Evolutionary conservation across 1,284 basidiomycete species (phyloP), one percentile per base, ranked within the genome.

Genomic region (Pyrrhoderma noxium): DNA sequence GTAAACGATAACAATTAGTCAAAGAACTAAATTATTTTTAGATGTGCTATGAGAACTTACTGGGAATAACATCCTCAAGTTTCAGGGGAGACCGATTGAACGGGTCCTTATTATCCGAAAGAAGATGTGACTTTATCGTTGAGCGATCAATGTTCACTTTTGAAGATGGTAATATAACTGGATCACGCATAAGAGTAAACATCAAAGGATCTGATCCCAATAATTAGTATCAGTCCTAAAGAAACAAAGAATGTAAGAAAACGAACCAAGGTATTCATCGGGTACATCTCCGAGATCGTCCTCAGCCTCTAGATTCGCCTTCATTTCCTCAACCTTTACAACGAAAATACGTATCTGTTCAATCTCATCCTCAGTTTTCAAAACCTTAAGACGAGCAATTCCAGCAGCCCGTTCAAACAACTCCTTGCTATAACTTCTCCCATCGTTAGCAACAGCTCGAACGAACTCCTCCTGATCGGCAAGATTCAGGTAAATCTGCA

Each of bases 181-280:
- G 96, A 65, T 99, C 93, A 53, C 84, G 85, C 96, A 99, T 99
- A 52, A 99, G 64, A 0, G 91, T 93, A 58, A 80, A 89, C 85
- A 96, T 93, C 57, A 97, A 72, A 0, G 93, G 91, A 66, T 96
- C 93, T 95, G 59, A 3, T 53, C 16, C 52, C 37, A 40, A 48
- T 46, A 11, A 11, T 27, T 38, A 48, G 51, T 38, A 44, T 50
- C 58, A 39, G 62, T 40, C n/a, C 22, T 37, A 38, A 11, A 16
- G 21, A 46, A 37, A 36, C 25, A 44, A 18, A 54, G 48, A 49
- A 39, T n/a, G 52, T 46, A 48, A 23, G 27, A 44, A 45, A 37
- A 62, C 80, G 47, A 58, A 92, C 92, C 93, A 51, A 94, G 67
- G 75, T 88, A 99, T 64, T 99, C 95, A 53, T 99, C 96, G 0